phyloP scores from a whole-genome alignment of 2,329 filamentous ascomycete species.

The Trichoderma koningiopsis region DNA sequence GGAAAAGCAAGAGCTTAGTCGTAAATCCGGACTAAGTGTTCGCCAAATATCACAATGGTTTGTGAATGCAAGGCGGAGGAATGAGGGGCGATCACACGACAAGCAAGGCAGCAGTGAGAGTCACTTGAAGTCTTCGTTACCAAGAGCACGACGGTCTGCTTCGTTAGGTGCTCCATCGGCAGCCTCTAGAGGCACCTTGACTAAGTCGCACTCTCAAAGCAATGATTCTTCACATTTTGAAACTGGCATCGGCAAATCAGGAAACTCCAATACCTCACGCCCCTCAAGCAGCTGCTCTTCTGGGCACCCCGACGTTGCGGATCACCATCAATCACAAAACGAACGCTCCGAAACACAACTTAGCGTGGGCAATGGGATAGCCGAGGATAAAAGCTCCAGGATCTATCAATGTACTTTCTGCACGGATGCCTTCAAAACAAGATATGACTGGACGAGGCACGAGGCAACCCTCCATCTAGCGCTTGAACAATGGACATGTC shows the following conservation, averaged over 20 bases:
- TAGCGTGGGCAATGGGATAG: neutral
- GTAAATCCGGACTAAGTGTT: neutral
- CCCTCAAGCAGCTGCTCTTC: neutral
- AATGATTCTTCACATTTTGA: neutral
- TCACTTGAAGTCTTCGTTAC: neutral
- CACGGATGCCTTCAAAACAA: neutral
- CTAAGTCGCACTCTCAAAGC: neutral
- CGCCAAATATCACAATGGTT: slow-evolving; percentile 6
- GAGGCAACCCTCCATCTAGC: neutral
- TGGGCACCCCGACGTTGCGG: neutral
- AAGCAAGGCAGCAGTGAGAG: neutral
- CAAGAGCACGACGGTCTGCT: neutral
- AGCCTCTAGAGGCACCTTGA: neutral
- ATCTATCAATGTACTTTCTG: neutral
- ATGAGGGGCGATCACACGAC: neutral
- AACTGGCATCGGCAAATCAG: neutral
- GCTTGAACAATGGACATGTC: neutral
- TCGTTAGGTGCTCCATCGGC: neutral
- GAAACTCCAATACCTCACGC: neutral
- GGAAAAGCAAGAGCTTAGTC: neutral
- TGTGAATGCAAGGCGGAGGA: neutral
- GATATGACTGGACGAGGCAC: neutral
- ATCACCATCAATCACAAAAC: neutral
- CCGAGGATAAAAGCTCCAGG: neutral
- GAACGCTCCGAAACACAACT: neutral